Conservation (phyloP, 1,284 basidiomycete species). For the Puccinia brachypodii region DNA sequence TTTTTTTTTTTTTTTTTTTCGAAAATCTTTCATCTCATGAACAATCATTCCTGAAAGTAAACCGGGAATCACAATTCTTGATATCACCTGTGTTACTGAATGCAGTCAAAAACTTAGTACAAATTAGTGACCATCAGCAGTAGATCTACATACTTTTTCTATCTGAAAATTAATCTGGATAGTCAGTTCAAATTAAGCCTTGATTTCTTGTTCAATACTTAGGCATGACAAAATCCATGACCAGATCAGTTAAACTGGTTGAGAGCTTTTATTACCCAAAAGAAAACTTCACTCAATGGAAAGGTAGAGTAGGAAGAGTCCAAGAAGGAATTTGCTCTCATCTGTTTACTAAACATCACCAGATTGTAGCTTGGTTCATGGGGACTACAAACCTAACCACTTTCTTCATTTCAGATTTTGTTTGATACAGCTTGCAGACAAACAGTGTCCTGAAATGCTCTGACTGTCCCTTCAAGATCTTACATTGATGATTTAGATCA, state of each 20-base stretch:
- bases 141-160: neutral
- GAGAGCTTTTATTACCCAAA: constrained; percentile 90
- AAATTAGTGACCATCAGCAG: constrained; percentile 72
- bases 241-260: constrained; percentile 84
- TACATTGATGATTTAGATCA: constrained; percentile 92
- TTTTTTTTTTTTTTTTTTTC: too few species aligned
- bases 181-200: too few species aligned
- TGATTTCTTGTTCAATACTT: neutral
- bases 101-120: constrained; percentile 88
- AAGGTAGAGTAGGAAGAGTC: constrained; percentile 63
- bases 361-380: neutral
- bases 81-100: constrained; percentile 98
- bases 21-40: constrained; percentile 60
- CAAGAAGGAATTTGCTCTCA: constrained; percentile 60
- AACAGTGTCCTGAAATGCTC: constrained; percentile 93
- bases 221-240: constrained; percentile 98
- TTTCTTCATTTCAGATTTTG: neutral
- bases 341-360: constrained; percentile 80
- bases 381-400: constrained; percentile 50
- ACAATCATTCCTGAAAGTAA: constrained; percentile 83
- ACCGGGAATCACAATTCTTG: constrained; percentile 95
- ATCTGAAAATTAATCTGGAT: neutral
- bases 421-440: constrained; percentile 72
- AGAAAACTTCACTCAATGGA: constrained; percentile 89
- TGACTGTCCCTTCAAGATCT: constrained; percentile 91